A percentile compares a stretch with the other conserved stretches of the same genome.
These are phyloP conservation scores for Tanacetum coccineum DNA, from an alignment of 129 eudicot species.

Conservation along the genomic window DNA sequence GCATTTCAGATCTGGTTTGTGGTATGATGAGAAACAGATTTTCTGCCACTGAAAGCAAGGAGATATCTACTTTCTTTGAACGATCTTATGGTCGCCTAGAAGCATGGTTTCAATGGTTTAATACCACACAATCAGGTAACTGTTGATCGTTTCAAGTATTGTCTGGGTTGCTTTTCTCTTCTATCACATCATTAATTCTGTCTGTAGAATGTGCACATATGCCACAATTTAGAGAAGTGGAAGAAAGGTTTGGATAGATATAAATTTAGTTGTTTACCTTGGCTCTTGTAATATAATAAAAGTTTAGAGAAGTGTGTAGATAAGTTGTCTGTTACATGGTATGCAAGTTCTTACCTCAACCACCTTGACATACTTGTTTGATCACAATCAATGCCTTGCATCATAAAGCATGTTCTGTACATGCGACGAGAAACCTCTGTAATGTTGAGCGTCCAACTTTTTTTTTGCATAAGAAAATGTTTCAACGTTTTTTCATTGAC, in stretches of 20 bases:
- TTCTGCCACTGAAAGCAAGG: slow-evolving; percentile 42
- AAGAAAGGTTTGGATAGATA: too few species aligned
- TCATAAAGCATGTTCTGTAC: not conserved
- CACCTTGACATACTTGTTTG: too few species aligned
- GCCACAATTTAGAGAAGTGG: too few species aligned
- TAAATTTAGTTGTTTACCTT: too few species aligned
- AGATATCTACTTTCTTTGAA: slow-evolving; percentile 64
- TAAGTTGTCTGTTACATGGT: too few species aligned
- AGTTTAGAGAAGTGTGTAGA: too few species aligned
- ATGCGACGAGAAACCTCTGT: not conserved
- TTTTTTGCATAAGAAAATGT: slow-evolving; percentile 3
- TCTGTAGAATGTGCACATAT: too few species aligned
- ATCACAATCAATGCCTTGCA: too few species aligned
- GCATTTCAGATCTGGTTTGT: slow-evolving; percentile 61
- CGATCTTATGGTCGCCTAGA: slow-evolving; percentile 85
- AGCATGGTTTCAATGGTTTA: slow-evolving; percentile 99
- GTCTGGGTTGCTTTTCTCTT: not conserved
- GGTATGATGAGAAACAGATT: slow-evolving; percentile 59
- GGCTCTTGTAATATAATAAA: too few species aligned
- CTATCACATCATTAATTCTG: not conserved
- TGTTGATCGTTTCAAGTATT: not conserved
- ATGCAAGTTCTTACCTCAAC: too few species aligned
- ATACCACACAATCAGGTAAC: slow-evolving; percentile 90
- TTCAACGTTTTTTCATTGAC: slow-evolving; percentile 11
- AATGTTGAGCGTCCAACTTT: slow-evolving; percentile 9